Conservation (phyloP, 768 basidiomycete species). For the Suillus variegatus region DNA sequence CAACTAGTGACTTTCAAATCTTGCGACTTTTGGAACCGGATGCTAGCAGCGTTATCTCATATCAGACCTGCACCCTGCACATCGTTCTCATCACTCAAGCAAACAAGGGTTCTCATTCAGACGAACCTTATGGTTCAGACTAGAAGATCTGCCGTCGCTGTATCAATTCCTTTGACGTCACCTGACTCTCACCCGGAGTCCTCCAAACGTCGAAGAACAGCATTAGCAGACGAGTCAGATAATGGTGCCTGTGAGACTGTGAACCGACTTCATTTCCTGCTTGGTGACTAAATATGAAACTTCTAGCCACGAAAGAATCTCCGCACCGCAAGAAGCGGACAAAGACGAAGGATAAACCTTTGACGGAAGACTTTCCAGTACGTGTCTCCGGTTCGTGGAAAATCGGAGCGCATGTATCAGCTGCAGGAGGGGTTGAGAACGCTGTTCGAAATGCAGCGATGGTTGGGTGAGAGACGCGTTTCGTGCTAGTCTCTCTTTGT, state of each 20-base stretch:
- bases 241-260: neutral
- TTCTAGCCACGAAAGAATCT: neutral
- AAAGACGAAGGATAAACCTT: slow-evolving; percentile 15
- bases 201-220: slow-evolving; percentile 1
- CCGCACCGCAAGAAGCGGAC: slow-evolving; percentile 11
- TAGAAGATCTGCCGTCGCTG: slow-evolving; percentile 14
- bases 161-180: neutral
- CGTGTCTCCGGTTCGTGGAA: slow-evolving; percentile 52
- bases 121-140: slow-evolving; percentile 25
- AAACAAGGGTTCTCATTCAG: neutral
- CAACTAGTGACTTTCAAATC: neutral
- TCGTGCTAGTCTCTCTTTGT: neutral
- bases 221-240: neutral
- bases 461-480: slow-evolving; percentile 52
- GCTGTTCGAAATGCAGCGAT: slow-evolving; percentile 66
- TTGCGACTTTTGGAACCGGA: neutral
- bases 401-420: slow-evolving; percentile 83
- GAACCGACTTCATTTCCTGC: neutral
- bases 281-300: neutral
- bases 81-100: neutral
- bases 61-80: slow-evolving; percentile 42
- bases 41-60: slow-evolving; percentile 57
- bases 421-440: slow-evolving; percentile 79
- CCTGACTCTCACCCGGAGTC: neutral
- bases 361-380: slow-evolving; percentile 29